phyloP scores from a whole-genome alignment of 176 grass and related monocot genomes.

The Zea mays region Zm-B73-REFERENCE-NAM-5.0 NC_050096.1:291854001-291854500 shows the following conservation, averaged over 20 bases:
- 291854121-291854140: conserved; percentile 13
- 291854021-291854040: conserved; percentile 97
- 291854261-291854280: conserved; percentile 29
- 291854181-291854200: background rate
- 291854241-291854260: conserved; percentile 98
- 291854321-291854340: conserved; percentile 18
- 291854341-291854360: conserved; percentile 99
- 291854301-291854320: background rate
- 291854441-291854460: conserved; percentile 78
- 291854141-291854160: background rate
- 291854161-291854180: background rate
- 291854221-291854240: conserved; percentile 99
- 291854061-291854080: conserved; percentile 94
- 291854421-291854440: conserved; percentile 99
- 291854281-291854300: conserved; percentile 19
- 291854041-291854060: conserved; percentile 95
- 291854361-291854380: conserved; percentile 95
- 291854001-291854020: conserved; percentile 89
- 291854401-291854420: conserved; percentile 95
- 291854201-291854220: conserved; percentile 22
- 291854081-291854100: conserved; percentile 88
- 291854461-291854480: conserved; percentile 16
- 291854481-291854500: conserved; percentile 27
- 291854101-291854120: conserved; percentile 22
- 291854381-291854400: conserved; percentile 94